A percentile compares a stretch with the other conserved stretches of the same genome.
Evolutionary conservation across 2,329 filamentous ascomycete species (phyloP).

Genomic region (Fusarium vanettenii): DNA sequence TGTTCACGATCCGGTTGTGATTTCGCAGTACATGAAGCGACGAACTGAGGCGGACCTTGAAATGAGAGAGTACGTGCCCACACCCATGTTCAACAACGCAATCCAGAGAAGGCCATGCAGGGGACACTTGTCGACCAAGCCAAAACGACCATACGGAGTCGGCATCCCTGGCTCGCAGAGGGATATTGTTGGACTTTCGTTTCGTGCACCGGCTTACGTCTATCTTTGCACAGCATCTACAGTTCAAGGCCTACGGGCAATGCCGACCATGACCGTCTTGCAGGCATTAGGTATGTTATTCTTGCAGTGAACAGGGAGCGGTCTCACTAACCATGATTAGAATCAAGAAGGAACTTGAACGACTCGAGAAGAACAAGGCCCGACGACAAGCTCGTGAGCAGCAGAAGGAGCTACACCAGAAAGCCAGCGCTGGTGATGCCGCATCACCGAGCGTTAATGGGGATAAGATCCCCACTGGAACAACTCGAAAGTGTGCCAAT

Average conservation of each 20-base stretch:
- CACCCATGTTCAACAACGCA: conserved; percentile 15
- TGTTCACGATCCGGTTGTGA: conserved; percentile 85
- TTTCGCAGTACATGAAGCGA: conserved; percentile 86
- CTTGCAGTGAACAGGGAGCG: too few species aligned
- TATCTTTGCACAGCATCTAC: conserved; percentile 59
- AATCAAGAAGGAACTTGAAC: conserved; percentile 75
- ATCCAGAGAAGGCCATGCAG: conserved; percentile 5
- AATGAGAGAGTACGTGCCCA: conserved; percentile 74
- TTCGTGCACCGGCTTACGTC: conserved; percentile 52
- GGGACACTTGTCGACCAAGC: conserved; percentile 10
- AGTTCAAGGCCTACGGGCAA: conserved; percentile 61
- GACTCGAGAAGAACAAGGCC: conserved; percentile 91
- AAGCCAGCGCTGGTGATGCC: conserved; percentile 56
- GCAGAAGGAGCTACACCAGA: conserved; percentile 76
- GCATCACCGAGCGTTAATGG: conserved; percentile 60
- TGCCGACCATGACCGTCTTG: conserved; percentile 63
- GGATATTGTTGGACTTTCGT: conserved; percentile 50
- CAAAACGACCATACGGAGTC: conserved; percentile 37
- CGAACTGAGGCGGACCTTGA: conserved; percentile 78
- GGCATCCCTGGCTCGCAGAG: conserved; percentile 44
- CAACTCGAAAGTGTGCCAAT: conserved; percentile 94
- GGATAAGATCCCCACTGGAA: conserved; percentile 71
- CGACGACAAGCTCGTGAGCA: conserved; percentile 91
- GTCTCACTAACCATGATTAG: conserved; percentile 40
- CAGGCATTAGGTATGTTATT: conserved; percentile 52